A percentile compares a stretch with the other conserved stretches of the same genome.
phyloP scores from a whole-genome alignment of 345 rosid species.

The Mangifera indica region DNA sequence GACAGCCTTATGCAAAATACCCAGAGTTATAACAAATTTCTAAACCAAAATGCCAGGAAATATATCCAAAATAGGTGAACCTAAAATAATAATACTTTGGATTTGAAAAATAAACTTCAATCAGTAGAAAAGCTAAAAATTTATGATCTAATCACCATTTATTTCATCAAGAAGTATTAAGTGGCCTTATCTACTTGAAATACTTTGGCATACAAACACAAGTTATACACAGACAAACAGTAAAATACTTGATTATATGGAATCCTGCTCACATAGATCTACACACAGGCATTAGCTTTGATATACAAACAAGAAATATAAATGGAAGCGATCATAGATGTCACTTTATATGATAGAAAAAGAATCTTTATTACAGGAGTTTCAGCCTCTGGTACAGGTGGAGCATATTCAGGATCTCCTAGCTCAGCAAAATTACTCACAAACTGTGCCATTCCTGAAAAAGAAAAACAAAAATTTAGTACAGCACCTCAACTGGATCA shows the following conservation, averaged over 20 bases:
- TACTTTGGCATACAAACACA: neutral
- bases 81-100: neutral
- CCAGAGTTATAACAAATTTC: neutral
- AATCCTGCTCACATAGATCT: neutral
- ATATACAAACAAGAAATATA: constrained; percentile 3
- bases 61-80: neutral
- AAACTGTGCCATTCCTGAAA: constrained; percentile 83
- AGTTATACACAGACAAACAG: neutral
- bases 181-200: neutral
- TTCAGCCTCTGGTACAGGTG: constrained; percentile 75
- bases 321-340: neutral
- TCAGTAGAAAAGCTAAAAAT: neutral
- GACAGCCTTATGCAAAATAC: neutral
- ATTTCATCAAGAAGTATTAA: neutral
- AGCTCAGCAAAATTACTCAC: constrained; percentile 84
- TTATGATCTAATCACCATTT: neutral
- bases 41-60: neutral
- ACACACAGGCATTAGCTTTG: neutral
- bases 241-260: neutral
- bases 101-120: neutral
- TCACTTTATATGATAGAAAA: neutral
- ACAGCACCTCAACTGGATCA: neutral
- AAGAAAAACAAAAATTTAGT: constrained; percentile 6
- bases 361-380: constrained; percentile 51
- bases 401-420: constrained; percentile 85